Percentiles rank a stretch among this genome's conserved stretches.
Evolutionary conservation across 2,329 filamentous ascomycete genomes (phyloP).

Genomic region (Epichloe baconii): DNA sequence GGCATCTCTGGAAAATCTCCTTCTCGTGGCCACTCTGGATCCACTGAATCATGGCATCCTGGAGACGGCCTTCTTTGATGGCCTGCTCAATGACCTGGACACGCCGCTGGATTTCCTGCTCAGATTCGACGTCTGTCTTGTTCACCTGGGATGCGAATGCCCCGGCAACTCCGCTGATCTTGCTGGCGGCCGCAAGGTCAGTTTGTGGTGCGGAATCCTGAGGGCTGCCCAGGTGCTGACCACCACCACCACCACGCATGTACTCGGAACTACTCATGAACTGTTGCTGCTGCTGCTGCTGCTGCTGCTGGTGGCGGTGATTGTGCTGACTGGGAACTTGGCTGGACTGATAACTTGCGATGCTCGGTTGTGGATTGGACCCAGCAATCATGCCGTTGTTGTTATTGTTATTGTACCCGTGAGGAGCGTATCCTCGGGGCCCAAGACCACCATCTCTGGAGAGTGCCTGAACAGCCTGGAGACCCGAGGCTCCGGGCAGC

Average conservation of each 20-base stretch:
- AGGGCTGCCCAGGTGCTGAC: slow-evolving; percentile 20
- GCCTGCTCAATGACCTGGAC: slow-evolving; percentile 47
- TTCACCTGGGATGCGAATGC: slow-evolving; percentile 23
- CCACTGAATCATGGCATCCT: slow-evolving; percentile 53
- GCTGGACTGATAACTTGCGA: slow-evolving; percentile 20
- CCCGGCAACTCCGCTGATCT: slow-evolving; percentile 21
- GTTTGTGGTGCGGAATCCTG: slow-evolving; percentile 14
- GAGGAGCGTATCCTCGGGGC: slow-evolving; percentile 1
- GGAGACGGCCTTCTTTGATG: slow-evolving; percentile 47
- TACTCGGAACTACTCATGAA: slow-evolving; percentile 26
- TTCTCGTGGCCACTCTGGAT: slow-evolving; percentile 50
- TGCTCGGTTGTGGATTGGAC: slow-evolving; percentile 16
- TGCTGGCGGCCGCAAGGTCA: slow-evolving; percentile 18
- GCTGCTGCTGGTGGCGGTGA: slow-evolving; percentile 8
- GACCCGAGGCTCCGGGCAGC: slow-evolving; percentile 19
- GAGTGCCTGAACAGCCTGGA: slow-evolving; percentile 7
- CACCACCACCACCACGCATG: slow-evolving; percentile 13
- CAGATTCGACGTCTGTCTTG: slow-evolving; percentile 21
- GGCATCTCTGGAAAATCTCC: slow-evolving; percentile 43
- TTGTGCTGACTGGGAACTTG: slow-evolving; percentile 13
- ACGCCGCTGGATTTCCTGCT: slow-evolving; percentile 38
- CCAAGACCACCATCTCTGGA: slow-evolving; percentile 1
- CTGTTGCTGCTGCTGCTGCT: slow-evolving; percentile 13
- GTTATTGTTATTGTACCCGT: slow-evolving; percentile 14
- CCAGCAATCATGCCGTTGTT: slow-evolving; percentile 12